Evolutionary conservation across 179 eudicot genomes (phyloP).

Genomic region (Gypsophila paniculata): DNA sequence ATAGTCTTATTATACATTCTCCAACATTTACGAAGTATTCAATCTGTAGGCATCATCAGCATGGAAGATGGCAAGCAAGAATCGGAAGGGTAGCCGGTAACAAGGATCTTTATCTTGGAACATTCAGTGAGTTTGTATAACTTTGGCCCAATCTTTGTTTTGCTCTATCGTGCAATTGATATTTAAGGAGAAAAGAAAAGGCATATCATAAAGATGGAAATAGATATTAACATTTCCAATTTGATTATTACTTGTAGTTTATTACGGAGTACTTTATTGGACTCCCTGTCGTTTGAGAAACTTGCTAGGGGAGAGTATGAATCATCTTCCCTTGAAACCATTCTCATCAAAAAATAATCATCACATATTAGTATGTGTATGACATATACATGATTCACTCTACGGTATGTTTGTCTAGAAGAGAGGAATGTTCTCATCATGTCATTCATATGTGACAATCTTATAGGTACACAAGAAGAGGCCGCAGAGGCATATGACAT

Average conservation of each 20-base stretch:
- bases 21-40: not conserved
- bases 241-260: too few relatives aligned
- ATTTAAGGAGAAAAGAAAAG: not conserved
- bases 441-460: not conserved
- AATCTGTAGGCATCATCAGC: conserved; percentile 71
- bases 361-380: too few relatives aligned
- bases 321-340: too few relatives aligned
- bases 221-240: not conserved
- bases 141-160: not conserved
- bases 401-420: too few relatives aligned
- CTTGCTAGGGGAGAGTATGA: too few relatives aligned
- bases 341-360: too few relatives aligned
- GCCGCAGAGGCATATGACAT: conserved; percentile 40
- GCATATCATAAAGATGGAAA: not conserved
- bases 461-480: conserved; percentile 37
- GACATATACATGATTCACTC: not conserved
- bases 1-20: not conserved
- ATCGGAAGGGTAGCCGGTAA: conserved; percentile 89
- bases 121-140: conserved; percentile 50
- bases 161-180: not conserved
- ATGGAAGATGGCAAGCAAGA: conserved; percentile 92
- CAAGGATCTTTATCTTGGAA: conserved; percentile 83
- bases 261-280: too few relatives aligned
- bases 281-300: too few relatives aligned
- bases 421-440: too few relatives aligned